Evolutionary conservation across 2,329 filamentous ascomycete genomes (phyloP), one percentile per base, ranked within the genome.

Genomic region (Xylaria sp.): DNA sequence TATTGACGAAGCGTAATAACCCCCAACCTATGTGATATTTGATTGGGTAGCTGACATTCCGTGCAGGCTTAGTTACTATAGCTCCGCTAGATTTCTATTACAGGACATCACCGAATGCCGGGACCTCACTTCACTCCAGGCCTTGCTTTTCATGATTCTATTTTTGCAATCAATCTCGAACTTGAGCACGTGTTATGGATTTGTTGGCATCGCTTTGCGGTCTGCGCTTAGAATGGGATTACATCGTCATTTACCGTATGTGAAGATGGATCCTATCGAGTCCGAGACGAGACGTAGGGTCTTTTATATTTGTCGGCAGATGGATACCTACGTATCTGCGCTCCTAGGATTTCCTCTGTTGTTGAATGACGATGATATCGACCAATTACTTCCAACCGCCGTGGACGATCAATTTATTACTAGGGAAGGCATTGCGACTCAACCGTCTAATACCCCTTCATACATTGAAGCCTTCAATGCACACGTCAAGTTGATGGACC

Each of bases 121-220:
- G 49, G 91, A 94, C 72, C 80, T 94, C 45, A 85, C 83, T 19
- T 91, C 91, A 1, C 79, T 94, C 8, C 91, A 95, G 74, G 87
- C 89, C 2, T 82, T 95, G 6, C 78, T 93, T 19, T 93, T 92
- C 73, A 91, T 93, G 84, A 90, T 93, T 51, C 79, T 94, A 2
- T 95, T 94, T 72, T 82, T 94, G 1, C 92, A 95, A 72, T 87
- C 89, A 2, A 91, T 92, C 1, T 90, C 91, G 9, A 92, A 92
- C 72, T 79, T 94, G 31, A 91, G 88, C 72, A 90, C 88, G 9
- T 94, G 91, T 73, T 94, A 94, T 75, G 87, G 90, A 0, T 93
- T 92, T 69, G 84, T 94, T 50, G 91, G 91, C 6, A 90, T 94
- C 69, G 91, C 90, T 2, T 79, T 94, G 51, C 86, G 91, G 53